phyloP scores from a whole-genome alignment of 2,329 filamentous ascomycete species.

The Aphanocladium album region DNA sequence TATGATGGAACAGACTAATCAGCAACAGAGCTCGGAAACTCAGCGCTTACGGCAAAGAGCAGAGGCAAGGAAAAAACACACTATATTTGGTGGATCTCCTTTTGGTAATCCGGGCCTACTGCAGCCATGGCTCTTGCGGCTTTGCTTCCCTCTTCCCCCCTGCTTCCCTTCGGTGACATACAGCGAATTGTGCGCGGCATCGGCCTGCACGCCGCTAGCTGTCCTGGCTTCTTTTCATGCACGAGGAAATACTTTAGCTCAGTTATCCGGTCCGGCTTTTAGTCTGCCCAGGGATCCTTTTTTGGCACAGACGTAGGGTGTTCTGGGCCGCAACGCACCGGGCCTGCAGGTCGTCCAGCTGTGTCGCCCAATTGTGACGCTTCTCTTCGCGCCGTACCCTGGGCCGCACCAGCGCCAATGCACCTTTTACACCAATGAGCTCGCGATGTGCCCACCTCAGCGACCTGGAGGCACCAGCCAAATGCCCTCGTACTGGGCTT shows the following conservation, averaged over 20 bases:
- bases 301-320: not conserved
- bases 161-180: not conserved
- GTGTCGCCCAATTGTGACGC: constrained; percentile 1
- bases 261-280: not conserved
- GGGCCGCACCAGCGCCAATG: constrained; percentile 8
- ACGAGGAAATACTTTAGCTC: not conserved
- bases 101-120: constrained; percentile 5
- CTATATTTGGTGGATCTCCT: not conserved
- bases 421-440: constrained; percentile 11
- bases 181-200: constrained; percentile 6
- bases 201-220: not conserved
- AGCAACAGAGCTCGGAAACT: not conserved
- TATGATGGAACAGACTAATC: not conserved
- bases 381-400: constrained; percentile 14
- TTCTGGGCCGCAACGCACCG: constrained; percentile 1
- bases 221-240: not conserved
- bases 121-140: not conserved
- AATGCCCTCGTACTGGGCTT: not conserved
- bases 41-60: not conserved
- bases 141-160: not conserved
- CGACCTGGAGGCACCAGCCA: not conserved
- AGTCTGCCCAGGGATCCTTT: not conserved
- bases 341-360: not conserved
- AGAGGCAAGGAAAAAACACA: not conserved
- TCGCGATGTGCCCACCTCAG: not conserved